Conservation (phyloP, 2,329 filamentous ascomycete species). For the Claviceps lovelessii region DNA sequence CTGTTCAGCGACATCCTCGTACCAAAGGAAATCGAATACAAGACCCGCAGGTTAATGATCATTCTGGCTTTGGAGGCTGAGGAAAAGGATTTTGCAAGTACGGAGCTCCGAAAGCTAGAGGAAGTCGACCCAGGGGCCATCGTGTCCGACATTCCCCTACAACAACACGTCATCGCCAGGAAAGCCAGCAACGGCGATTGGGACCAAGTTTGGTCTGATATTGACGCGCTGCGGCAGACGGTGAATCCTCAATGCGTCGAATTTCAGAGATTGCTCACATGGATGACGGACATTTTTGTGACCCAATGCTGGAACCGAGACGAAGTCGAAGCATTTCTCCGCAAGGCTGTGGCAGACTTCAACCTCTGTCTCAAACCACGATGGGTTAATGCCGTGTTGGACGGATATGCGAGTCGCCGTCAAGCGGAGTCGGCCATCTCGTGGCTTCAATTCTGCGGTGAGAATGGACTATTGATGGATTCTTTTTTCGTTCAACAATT, state of each 20-base stretch:
- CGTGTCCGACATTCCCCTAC: slow-evolving; percentile 15
- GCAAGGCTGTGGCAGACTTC: slow-evolving; percentile 13
- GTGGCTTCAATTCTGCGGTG: slow-evolving; percentile 21
- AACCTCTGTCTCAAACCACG: slow-evolving; percentile 14
- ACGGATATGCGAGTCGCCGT: slow-evolving; percentile 16
- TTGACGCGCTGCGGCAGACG: slow-evolving; percentile 10
- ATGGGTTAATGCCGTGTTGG: slow-evolving; percentile 18
- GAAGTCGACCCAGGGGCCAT: slow-evolving; percentile 8
- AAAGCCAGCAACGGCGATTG: slow-evolving; percentile 17
- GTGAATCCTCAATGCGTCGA: slow-evolving; percentile 8
- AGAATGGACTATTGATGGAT: slow-evolving; percentile 15
- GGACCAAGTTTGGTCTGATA: slow-evolving; percentile 10
- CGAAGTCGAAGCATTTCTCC: slow-evolving; percentile 17
- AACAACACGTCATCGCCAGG: slow-evolving; percentile 13
- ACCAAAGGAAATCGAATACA: slow-evolving; percentile 12
- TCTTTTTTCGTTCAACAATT: slow-evolving; percentile 17
- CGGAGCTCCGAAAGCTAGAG: slow-evolving; percentile 14
- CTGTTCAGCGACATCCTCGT: slow-evolving; percentile 12
- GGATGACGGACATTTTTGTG: slow-evolving; percentile 21
- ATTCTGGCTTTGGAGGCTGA: slow-evolving; percentile 14
- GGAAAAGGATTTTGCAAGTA: slow-evolving; percentile 13
- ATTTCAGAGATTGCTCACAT: slow-evolving; percentile 15
- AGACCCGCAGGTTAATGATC: slow-evolving; percentile 15
- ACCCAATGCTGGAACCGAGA: slow-evolving; percentile 12
- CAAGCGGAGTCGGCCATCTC: slow-evolving; percentile 14